Evolutionary conservation across 1,139 yeast species (phyloP).

Genomic region (Fermentozyma sake): DNA sequence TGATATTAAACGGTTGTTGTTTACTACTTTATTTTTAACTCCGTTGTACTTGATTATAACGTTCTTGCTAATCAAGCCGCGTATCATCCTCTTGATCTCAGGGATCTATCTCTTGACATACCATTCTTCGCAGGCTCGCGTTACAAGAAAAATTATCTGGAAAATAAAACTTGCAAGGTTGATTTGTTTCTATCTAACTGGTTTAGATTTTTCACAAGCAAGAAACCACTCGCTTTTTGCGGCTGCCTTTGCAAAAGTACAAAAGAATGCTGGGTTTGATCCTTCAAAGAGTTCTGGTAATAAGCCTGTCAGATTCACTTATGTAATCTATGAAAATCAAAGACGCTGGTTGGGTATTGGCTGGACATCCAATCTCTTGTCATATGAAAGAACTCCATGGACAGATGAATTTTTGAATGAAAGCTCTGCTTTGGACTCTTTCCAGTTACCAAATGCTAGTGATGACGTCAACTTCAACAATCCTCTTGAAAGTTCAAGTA

Average conservation of each 20-base stretch:
- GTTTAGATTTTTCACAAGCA: conserved; percentile 70
- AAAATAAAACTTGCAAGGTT: conserved; percentile 68
- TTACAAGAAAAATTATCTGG: conserved; percentile 81
- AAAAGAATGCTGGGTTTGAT: conserved; percentile 39
- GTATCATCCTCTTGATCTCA: conserved; percentile 54
- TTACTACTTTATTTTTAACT: conserved; percentile 80
- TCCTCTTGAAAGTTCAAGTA: conserved; percentile 33
- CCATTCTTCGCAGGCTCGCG: conserved; percentile 81
- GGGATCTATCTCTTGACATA: conserved; percentile 72
- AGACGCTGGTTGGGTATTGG: conserved; percentile 98
- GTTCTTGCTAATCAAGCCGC: conserved; percentile 64
- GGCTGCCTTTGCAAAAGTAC: conserved; percentile 59
- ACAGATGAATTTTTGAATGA: conserved; percentile 93
- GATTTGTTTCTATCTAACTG: conserved; percentile 76
- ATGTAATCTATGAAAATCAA: conserved; percentile 92
- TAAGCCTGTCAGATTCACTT: conserved; percentile 80
- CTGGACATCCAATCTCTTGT: conserved; percentile 88
- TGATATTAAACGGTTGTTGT: conserved; percentile 73
- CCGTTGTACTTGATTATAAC: conserved; percentile 76
- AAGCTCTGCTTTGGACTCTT: conserved; percentile 68
- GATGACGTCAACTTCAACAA: conserved; percentile 28
- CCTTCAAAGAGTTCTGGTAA: conserved; percentile 16
- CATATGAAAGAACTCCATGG: conserved; percentile 95
- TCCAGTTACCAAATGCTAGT: conserved; percentile 69
- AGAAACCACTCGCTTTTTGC: conserved; percentile 46